These are phyloP conservation scores for Mortierella sp. DNA, from an alignment of 371 early-diverging fungal species.

Conservation along the genomic window DNA sequence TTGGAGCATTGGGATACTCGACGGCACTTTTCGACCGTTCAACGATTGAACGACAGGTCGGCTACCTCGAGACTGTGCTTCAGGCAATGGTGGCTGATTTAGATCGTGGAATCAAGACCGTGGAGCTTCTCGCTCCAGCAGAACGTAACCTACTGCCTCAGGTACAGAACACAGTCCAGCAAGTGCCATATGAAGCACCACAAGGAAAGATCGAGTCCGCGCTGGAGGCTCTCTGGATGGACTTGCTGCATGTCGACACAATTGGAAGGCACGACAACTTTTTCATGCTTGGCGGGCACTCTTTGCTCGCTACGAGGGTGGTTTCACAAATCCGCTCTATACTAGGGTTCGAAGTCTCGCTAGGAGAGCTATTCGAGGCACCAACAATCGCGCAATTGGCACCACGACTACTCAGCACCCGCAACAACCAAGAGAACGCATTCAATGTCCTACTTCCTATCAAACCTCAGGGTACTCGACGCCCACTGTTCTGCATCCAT, in stretches of 20 bases:
- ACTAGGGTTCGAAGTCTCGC: no score
- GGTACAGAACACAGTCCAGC: no score
- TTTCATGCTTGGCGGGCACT: conserved; percentile 24
- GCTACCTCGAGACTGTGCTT: conserved; percentile 1
- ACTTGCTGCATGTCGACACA: conserved; percentile 5
- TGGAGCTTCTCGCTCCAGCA: no score
- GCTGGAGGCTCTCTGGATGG: conserved; percentile 5
- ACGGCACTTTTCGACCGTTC: conserved; percentile 7
- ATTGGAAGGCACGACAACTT: conserved; percentile 28
- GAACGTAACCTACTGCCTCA: no score
- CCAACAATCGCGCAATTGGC: conserved; percentile 6
- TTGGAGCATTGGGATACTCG: conserved; percentile 3
- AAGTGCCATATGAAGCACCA: conserved; percentile 10
- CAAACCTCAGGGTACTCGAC: conserved; percentile 6
- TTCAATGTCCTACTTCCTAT: conserved; percentile 8
- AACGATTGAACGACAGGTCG: conserved; percentile 10
- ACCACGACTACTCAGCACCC: not conserved
- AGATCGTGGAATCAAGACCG: no score
- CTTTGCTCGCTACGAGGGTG: conserved; percentile 11
- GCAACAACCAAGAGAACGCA: conserved; percentile 2
- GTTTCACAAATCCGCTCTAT: not conserved
- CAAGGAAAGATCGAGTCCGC: conserved; percentile 6
- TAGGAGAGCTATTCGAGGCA: not conserved
- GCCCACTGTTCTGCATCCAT: conserved; percentile 15
- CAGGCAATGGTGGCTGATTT: not conserved